phyloP scores from a whole-genome alignment of 2,329 filamentous ascomycete species.

The Sclerotinia subarctica region DNA sequence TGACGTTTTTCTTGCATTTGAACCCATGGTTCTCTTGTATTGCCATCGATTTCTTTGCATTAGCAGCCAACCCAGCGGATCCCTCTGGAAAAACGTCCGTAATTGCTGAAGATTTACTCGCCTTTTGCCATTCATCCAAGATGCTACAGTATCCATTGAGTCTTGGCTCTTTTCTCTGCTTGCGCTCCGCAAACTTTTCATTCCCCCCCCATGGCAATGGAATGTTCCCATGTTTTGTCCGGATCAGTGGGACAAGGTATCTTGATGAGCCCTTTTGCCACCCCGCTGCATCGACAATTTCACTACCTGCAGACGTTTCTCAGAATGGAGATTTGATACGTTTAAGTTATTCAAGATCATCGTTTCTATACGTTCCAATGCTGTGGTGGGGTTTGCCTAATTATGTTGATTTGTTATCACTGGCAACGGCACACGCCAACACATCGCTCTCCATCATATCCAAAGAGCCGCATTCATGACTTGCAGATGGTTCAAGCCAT shows the following conservation, averaged over 20 bases:
- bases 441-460: constrained; percentile 66
- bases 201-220: neutral
- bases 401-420: constrained; percentile 65
- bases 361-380: constrained; percentile 41
- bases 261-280: constrained; percentile 35
- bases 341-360: constrained; percentile 38
- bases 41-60: constrained; percentile 33
- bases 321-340: constrained; percentile 36
- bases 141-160: constrained; percentile 11
- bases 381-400: constrained; percentile 60
- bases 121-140: constrained; percentile 8
- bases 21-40: constrained; percentile 16
- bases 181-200: constrained; percentile 13
- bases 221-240: constrained; percentile 17
- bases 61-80: constrained; percentile 38
- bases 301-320: constrained; percentile 37
- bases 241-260: constrained; percentile 25
- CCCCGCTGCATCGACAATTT: constrained; percentile 37
- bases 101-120: constrained; percentile 19
- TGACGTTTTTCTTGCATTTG: constrained; percentile 34
- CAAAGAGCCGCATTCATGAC: constrained; percentile 58
- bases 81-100: constrained; percentile 25
- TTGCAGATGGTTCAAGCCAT: constrained; percentile 39
- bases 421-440: constrained; percentile 84
- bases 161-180: constrained; percentile 16